Base-by-base conservation (phyloP, 106 monocot species). In the Platanthera zijinensis region DNA sequence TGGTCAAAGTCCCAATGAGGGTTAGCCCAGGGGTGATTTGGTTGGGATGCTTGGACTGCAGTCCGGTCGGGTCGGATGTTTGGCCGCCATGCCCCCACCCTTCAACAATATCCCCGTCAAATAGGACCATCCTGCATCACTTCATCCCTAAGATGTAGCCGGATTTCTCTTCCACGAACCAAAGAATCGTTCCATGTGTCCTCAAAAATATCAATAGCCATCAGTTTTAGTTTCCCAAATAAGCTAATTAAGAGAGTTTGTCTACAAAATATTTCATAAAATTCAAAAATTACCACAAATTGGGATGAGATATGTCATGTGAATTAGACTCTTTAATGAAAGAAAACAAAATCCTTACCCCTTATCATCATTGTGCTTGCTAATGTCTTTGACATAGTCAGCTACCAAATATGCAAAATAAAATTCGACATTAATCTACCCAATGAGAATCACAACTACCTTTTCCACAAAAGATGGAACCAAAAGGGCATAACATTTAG, bases 201-300 rank as follows among this genome's bases (percentile, higher is more conserved):
- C 82, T 99, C 97, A 53, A 94, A 94, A 47, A 99, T 85, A 11
- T 92, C 91, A 81, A 32, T 94, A 82, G 4, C 97, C 97, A 82
- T 99, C 97, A 46, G 97, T 94, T 84, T 99, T 99, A 50, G 97
- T 94, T 71, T 99, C 97, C 97, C 97, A 99, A 1, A 99, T 92
- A 80, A 92, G 87, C 74, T 94, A 94, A 22, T 25, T 13, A 52
- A 8, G 52, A 51, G 32, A 10, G 5, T 10, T 15, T 6, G 48
- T 17, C 70, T 48, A 61, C n/a, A 61, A 6, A 13, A 61, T 61
- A 17, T 39, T 50, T 71, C 5, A 52, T 18, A 45, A 32, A 67
- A 15, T 9, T 46, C n/a, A 28, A 74, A 68, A 71, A 74, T 9
- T 32, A 30, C 8, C 11, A 0, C 1, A 66, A 32, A 66, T 7